A percentile compares a stretch with the other conserved stretches of the same genome.
These are phyloP conservation scores for Cutaneotrichosporon sp. DNA, from an alignment of 1,284 basidiomycete genomes.

Conservation along the genomic window DNA sequence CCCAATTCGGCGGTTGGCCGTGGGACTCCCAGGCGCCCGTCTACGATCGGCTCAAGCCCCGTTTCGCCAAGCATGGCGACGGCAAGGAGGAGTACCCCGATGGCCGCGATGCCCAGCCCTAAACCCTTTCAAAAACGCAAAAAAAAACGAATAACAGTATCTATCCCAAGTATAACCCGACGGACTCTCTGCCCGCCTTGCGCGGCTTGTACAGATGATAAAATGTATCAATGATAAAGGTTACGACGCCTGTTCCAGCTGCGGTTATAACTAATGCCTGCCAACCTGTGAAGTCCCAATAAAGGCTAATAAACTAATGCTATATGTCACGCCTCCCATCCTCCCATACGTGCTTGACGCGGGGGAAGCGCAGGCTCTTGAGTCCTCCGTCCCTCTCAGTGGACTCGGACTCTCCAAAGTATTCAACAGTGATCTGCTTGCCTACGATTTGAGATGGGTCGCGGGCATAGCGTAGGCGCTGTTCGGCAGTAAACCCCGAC, in stretches of 20 bases:
- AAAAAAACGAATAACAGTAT: no score
- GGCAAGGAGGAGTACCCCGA: constrained; percentile 12
- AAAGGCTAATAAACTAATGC: neutral
- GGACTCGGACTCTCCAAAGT: constrained; percentile 39
- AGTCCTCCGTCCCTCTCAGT: constrained; percentile 16
- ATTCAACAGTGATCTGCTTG: constrained; percentile 44
- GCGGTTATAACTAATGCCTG: no score
- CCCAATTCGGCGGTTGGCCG: constrained; percentile 13
- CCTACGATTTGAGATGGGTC: constrained; percentile 39
- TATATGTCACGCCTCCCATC: constrained; percentile 33
- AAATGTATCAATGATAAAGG: no score
- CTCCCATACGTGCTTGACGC: constrained; percentile 42
- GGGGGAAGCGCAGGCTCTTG: constrained; percentile 40
- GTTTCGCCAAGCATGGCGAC: constrained; percentile 14
- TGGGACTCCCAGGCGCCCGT: constrained; percentile 7
- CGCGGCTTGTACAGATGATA: no score
- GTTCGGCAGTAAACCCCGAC: constrained; percentile 39
- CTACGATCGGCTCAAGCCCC: constrained; percentile 1
- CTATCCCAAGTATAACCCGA: no score
- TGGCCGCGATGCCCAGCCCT: neutral
- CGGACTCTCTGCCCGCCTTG: no score
- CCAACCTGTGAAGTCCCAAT: no score
- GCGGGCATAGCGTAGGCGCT: constrained; percentile 35
- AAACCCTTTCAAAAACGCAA: neutral
- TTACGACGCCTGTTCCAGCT: no score